These are phyloP conservation scores for Colletotrichum gloeosporioides DNA, from an alignment of 2,329 filamentous ascomycete species.

Conservation along the genomic window DNA sequence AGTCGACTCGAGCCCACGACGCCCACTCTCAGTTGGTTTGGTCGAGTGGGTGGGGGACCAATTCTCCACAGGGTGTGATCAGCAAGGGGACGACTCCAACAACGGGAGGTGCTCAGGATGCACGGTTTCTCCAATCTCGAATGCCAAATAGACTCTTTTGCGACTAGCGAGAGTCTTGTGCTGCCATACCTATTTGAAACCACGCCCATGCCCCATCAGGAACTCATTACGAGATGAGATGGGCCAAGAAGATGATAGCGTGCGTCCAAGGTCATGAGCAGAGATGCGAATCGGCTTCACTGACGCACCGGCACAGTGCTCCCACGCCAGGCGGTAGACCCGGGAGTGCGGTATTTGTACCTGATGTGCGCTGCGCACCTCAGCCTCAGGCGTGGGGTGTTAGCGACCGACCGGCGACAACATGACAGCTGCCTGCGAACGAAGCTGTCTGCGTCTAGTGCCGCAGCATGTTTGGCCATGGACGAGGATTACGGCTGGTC, in stretches of 20 bases:
- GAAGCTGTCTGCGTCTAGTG: not conserved
- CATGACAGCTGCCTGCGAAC: not conserved
- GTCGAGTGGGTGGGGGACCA: not conserved
- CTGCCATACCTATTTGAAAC: not conserved
- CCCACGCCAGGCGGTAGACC: not conserved
- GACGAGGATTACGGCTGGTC: not conserved
- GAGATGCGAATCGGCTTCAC: not conserved
- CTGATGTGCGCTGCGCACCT: constrained; percentile 3
- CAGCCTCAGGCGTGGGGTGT: constrained; percentile 17
- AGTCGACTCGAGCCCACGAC: not conserved
- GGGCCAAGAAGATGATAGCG: not conserved
- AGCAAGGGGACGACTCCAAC: not conserved
- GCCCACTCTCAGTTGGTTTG: not conserved
- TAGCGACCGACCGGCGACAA: not conserved
- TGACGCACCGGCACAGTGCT: not conserved
- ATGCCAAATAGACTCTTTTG: not conserved
- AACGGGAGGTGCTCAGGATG: not conserved
- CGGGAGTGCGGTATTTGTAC: constrained; percentile 9
- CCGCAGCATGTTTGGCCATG: not conserved
- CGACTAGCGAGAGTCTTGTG: not conserved
- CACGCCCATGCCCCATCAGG: not conserved
- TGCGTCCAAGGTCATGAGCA: not conserved
- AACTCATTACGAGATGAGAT: constrained; percentile 18
- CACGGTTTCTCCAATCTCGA: not conserved
- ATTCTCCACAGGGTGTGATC: not conserved